Evolutionary conservation across 2,329 filamentous ascomycete species (phyloP), one percentile per base, ranked within the genome.

Genomic region (Malbranchea zuffiana): DNA sequence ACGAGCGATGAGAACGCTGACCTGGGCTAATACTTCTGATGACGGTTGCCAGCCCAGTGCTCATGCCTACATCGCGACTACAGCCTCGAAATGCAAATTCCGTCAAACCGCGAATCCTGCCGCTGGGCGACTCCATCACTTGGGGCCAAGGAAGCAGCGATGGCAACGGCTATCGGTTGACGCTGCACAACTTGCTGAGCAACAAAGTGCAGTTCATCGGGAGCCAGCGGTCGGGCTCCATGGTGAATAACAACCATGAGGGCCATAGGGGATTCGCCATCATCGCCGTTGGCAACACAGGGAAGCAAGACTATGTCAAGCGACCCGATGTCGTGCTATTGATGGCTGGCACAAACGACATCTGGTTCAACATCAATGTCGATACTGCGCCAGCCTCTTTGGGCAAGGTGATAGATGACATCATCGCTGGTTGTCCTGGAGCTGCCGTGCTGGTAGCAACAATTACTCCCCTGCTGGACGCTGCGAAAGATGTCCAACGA

Each of bases 381-480:
- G 47, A 50, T 10, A 41, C 52, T 15, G 60, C 59, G 3, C 56
- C 59, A 3, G 42, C 47, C 11, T 50, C 56, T n/a, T 44, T 63
- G 2, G 50, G 49, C 3, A 36, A 16, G 3, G 37, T 62, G 13
- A 46, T 63, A 8, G 57, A 61, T 39, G 41, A 50, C 10, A 44
- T 63, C 3, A 33, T 56, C 6, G 32, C 40, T 3, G 35, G 32
- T 6, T 53, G 49, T 31, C 54, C 56, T 0, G 52, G 56, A 32
- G 50, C 57, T 4, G 52, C 50, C 4, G 43, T 63, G 3, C 39
- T 64, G 6, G 57, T 65, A 21, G 59, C 59, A 5, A 50, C 57
- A 37, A 52, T 63, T 11, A 56, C 59, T 28, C 42, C 47, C 4
- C 5, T 39, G 31, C 13, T 25, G 10, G 30, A 39, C 16, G 30